Conservation (phyloP, 2,329 filamentous ascomycete genomes). For the Epichloe scottii region DNA sequence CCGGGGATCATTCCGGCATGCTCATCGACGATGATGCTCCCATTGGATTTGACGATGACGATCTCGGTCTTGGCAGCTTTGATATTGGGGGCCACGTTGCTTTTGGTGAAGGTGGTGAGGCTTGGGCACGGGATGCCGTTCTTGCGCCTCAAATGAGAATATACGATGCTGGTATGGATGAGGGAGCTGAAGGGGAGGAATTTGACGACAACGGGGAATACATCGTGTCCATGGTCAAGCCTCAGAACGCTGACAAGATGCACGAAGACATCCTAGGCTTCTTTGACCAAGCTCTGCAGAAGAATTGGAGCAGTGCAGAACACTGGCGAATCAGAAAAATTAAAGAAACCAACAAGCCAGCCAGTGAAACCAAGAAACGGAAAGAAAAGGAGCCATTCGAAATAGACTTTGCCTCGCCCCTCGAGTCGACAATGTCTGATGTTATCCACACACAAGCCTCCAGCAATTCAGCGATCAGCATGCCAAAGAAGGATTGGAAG, state of each 20-base stretch:
- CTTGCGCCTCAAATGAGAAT: conserved; percentile 76
- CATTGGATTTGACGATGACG: conserved; percentile 60
- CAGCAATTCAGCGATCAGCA: conserved; percentile 66
- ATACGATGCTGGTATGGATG: conserved; percentile 51
- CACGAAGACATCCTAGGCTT: conserved; percentile 96
- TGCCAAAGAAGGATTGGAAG: conserved; percentile 92
- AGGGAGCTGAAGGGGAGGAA: conserved; percentile 25
- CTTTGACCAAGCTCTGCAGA: conserved; percentile 90
- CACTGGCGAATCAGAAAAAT: conserved; percentile 96
- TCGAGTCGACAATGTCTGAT: conserved; percentile 60
- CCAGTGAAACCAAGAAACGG: conserved; percentile 48
- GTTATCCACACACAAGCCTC: conserved; percentile 69
- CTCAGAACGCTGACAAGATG: conserved; percentile 49
- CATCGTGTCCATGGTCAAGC: conserved; percentile 64
- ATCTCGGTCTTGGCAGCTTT: conserved; percentile 59
- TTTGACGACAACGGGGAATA: conserved; percentile 54
- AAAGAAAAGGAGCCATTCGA: conserved; percentile 97
- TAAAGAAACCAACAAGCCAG: conserved; percentile 60
- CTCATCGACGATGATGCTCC: conserved; percentile 81
- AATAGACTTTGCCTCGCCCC: conserved; percentile 73
- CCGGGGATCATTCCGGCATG: conserved; percentile 62
- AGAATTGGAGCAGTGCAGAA: conserved; percentile 97
- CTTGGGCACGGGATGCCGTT: conserved; percentile 84
- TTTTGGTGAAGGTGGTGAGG: conserved; percentile 92
- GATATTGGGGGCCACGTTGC: conserved; percentile 61